phyloP scores from a whole-genome alignment of 2,329 filamentous ascomycete species.

The Neoarthrinium moseri region DNA sequence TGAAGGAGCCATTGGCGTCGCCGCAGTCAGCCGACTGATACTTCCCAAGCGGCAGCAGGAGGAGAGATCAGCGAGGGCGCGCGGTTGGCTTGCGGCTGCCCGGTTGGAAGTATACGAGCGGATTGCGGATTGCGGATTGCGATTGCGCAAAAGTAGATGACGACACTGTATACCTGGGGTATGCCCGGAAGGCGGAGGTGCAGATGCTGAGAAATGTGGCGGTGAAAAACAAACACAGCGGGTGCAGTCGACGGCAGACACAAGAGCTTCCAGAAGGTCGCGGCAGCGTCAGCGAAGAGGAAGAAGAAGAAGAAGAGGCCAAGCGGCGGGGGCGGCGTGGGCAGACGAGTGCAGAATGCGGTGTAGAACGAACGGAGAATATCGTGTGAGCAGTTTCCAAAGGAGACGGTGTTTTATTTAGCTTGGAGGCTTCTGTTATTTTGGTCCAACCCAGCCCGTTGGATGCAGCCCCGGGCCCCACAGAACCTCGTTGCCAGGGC shows the following conservation, averaged over 20 bases:
- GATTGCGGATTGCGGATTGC: too few relatives aligned
- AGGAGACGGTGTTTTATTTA: slow-evolving; percentile 7
- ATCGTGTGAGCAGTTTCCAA: slow-evolving; percentile 9
- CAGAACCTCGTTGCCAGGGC: slow-evolving; percentile 4
- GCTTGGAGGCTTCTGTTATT: slow-evolving; percentile 4
- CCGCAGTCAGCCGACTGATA: background rate
- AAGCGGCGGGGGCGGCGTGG: background rate
- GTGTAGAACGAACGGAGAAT: background rate
- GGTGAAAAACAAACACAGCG: background rate
- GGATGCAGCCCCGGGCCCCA: background rate
- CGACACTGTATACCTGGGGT: slow-evolving; percentile 1
- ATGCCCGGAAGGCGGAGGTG: background rate
- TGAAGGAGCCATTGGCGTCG: slow-evolving; percentile 49
- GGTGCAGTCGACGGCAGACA: background rate
- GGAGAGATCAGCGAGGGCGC: background rate
- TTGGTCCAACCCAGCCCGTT: background rate
- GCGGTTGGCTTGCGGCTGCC: background rate
- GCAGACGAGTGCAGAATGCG: background rate
- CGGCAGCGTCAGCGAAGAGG: background rate
- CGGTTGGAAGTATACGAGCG: background rate
- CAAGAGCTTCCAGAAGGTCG: background rate
- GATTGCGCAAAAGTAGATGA: slow-evolving; percentile 1
- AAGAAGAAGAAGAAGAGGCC: background rate
- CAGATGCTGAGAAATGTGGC: background rate
- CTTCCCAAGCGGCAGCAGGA: background rate